Evolutionary conservation across 306 rosid genomes (phyloP), one percentile per base, ranked within the genome.

Genomic region (Vigna hirtella): DNA sequence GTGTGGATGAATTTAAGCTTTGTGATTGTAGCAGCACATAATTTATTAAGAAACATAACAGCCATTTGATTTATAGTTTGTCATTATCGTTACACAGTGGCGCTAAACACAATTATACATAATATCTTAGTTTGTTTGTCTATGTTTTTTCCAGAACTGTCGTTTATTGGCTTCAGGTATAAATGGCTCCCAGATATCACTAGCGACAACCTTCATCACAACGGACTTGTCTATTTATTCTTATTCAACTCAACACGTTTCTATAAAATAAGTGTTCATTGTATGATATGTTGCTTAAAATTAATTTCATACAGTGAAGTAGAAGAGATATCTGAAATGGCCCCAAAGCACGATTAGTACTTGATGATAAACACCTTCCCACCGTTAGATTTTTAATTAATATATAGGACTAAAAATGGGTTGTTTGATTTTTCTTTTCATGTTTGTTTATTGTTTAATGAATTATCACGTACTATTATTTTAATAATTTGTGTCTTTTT

Each of bases 321-420:
- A 30, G 42, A 36, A 36, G 40, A 36, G 9, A 36, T 36, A 36
- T 6, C 6, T n/a, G 57, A 52, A 72, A 38, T 28, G 42, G 18
- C 20, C 58, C 30, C 18, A 52, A 69, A 15, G 6, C 82, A 71
- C 36, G n/a, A 79, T 71, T 49, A 79, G 9, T 38, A 15, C 6
- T 16, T 70, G n/a, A 42, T 73, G 69, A 80, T 80, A 43, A 55
- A 73, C 74, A 72, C 59, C 3, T 47, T 42, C 40, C 32, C 42
- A 80, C 69, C 69, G 69, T 73, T 34, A 30, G 57, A 20, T 28
- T 70, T 45, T 38, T 0, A 32, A 76, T 36, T 65, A 36, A 38
- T 51, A 36, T 34, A 34, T 34, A 13, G 2, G 20, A 15, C 6
- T 38, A 30, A 17, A 18, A 66, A 34, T 36, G 6, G 15, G 26